Evolutionary conservation across 2,329 filamentous ascomycete genomes (phyloP).

Genomic region (Myriosclerotinia scirpicola): DNA sequence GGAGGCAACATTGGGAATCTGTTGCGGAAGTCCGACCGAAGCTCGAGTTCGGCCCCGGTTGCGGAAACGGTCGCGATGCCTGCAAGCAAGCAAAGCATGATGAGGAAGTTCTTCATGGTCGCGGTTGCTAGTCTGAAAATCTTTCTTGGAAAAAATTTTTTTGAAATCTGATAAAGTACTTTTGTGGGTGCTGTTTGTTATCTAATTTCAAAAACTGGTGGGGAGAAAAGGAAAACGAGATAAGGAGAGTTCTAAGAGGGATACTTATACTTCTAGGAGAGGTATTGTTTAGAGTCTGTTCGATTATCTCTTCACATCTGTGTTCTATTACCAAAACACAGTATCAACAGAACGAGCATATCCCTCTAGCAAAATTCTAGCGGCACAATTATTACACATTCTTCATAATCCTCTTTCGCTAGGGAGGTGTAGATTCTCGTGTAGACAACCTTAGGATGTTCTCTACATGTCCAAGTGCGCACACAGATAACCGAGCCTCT

Average conservation of each 20-base stretch:
- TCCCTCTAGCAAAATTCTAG: neutral
- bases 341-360: neutral
- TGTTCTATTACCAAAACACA: neutral
- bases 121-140: neutral
- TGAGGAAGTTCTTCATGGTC: neutral
- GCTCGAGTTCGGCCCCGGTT: neutral
- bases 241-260: rapidly evolving
- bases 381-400: neutral
- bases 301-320: neutral
- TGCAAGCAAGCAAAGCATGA: neutral
- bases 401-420: neutral
- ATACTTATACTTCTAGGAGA: neutral
- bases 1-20: neutral
- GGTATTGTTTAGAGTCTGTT: neutral
- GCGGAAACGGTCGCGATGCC: neutral
- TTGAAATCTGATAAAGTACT: neutral
- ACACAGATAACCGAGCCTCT: too few species aligned
- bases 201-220: neutral
- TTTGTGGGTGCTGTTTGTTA: neutral
- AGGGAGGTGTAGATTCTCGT: neutral
- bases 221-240: neutral
- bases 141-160: neutral
- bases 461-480: neutral
- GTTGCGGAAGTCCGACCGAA: neutral
- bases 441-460: neutral